These are phyloP conservation scores for Tricholoma bakamatsutake DNA, from an alignment of 768 basidiomycete genomes.

Conservation along the genomic window DNA sequence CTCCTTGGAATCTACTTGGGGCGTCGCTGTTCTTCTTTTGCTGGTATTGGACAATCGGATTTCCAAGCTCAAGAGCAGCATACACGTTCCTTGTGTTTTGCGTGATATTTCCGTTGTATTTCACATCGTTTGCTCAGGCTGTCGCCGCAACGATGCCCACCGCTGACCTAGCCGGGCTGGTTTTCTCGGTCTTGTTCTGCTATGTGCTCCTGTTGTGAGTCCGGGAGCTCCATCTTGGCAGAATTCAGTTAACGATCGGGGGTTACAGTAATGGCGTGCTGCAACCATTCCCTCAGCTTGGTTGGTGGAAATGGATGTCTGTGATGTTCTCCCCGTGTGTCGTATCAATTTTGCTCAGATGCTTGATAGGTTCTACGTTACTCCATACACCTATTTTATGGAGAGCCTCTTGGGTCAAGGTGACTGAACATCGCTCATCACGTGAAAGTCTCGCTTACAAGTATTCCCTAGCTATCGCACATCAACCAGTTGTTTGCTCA, in stretches of 20 bases:
- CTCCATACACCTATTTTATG: conserved; percentile 47
- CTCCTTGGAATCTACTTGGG: conserved; percentile 64
- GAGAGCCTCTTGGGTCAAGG: conserved; percentile 47
- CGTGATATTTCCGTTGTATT: conserved; percentile 57
- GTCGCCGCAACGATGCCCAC: conserved; percentile 57
- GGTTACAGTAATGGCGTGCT: conserved; percentile 53
- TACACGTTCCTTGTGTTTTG: conserved; percentile 54
- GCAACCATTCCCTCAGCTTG: conserved; percentile 54
- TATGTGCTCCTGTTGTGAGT: conserved; percentile 59
- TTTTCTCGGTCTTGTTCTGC: conserved; percentile 54
- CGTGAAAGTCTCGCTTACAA: too few species aligned
- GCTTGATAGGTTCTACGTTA: too few species aligned
- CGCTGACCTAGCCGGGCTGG: conserved; percentile 46
- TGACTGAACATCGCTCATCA: conserved; percentile 4
- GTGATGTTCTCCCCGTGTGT: not conserved
- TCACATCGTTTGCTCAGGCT: conserved; percentile 55
- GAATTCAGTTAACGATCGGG: not conserved
- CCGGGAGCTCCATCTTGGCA: not conserved
- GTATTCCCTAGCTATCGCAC: conserved; percentile 41
- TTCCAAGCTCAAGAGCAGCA: conserved; percentile 44
- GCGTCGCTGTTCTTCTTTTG: conserved; percentile 58
- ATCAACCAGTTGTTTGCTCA: conserved; percentile 47
- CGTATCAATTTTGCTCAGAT: too few species aligned
- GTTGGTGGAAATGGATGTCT: conserved; percentile 75
- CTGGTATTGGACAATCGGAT: conserved; percentile 73